Evolutionary conservation across 2,329 filamentous ascomycete species (phyloP).

Genomic region (Ascosphaera aggregata): DNA sequence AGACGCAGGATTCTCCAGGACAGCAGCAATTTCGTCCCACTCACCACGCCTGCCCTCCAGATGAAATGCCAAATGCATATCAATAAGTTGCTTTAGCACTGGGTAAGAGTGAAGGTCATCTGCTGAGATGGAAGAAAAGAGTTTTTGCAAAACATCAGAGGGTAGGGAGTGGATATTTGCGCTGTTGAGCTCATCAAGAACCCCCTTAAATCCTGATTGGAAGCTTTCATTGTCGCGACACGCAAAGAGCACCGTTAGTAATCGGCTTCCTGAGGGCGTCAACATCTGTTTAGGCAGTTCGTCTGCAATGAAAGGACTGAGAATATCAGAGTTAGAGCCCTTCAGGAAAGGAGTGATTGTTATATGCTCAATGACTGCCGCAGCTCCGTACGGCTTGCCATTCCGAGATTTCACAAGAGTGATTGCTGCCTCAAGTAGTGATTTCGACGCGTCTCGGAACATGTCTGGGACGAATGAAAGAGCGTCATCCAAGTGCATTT

Average conservation of each 20-base stretch:
- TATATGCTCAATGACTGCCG: slow-evolving; percentile 31
- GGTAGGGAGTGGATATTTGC: slow-evolving; percentile 13
- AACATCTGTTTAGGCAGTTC: slow-evolving; percentile 35
- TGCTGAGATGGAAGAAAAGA: slow-evolving; percentile 16
- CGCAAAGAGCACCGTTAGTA: slow-evolving; percentile 41
- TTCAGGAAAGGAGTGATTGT: slow-evolving; percentile 21
- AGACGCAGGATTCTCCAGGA: slow-evolving; percentile 16
- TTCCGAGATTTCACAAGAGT: slow-evolving; percentile 28
- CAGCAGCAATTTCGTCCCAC: slow-evolving; percentile 17
- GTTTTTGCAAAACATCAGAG: slow-evolving; percentile 14
- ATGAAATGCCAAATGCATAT: slow-evolving; percentile 14
- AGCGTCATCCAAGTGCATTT: slow-evolving; percentile 8
- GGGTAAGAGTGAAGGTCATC: slow-evolving; percentile 14
- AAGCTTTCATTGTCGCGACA: slow-evolving; percentile 23
- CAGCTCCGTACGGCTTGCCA: slow-evolving; percentile 44
- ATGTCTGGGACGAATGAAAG: slow-evolving; percentile 11
- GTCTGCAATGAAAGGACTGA: slow-evolving; percentile 29
- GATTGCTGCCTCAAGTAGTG: slow-evolving; percentile 25
- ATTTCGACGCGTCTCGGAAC: slow-evolving; percentile 14
- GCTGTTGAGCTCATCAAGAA: slow-evolving; percentile 14
- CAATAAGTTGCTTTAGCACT: slow-evolving; percentile 14
- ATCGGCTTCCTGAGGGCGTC: slow-evolving; percentile 42
- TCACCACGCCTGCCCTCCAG: slow-evolving; percentile 13
- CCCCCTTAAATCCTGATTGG: slow-evolving; percentile 16
- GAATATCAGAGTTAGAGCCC: slow-evolving; percentile 17